Conservation (phyloP, 805 yeast genomes). For the Candida parachauliodes region DNA sequence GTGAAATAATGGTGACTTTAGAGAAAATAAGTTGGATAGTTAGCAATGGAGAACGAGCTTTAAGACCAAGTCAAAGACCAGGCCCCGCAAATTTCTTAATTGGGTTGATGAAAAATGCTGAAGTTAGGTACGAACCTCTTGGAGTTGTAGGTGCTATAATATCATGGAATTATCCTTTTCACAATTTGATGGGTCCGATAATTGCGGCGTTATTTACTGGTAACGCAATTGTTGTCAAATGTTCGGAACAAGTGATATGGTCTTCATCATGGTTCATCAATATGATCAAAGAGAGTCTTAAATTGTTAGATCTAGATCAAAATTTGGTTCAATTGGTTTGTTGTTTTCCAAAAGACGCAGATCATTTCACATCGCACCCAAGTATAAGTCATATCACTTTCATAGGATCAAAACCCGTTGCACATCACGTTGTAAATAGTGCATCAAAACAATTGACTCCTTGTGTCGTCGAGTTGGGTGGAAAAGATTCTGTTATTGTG, state of each 20-base stretch:
- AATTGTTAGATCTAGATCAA: constrained; percentile 71
- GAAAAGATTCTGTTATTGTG: constrained; percentile 88
- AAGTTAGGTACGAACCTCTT: constrained; percentile 89
- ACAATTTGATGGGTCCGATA: constrained; percentile 88
- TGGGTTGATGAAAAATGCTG: constrained; percentile 82
- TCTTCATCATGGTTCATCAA: constrained; percentile 76
- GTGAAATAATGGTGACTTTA: constrained; percentile 91
- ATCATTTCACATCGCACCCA: constrained; percentile 78
- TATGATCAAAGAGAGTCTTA: constrained; percentile 68
- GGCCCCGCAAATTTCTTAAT: constrained; percentile 85
- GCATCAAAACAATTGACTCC: constrained; percentile 91
- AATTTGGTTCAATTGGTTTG: constrained; percentile 83
- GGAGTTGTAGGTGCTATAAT: constrained; percentile 87
- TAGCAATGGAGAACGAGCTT: constrained; percentile 71
- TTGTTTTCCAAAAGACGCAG: constrained; percentile 88
- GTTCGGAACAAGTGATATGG: constrained; percentile 97
- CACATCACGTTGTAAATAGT: constrained; percentile 77
- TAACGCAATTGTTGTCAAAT: constrained; percentile 84
- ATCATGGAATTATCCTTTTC: constrained; percentile 98
- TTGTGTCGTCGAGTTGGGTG: constrained; percentile 93
- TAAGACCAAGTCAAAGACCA: constrained; percentile 71
- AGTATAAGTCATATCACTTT: constrained; percentile 86
- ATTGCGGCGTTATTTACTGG: constrained; percentile 89
- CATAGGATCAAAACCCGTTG: constrained; percentile 94
- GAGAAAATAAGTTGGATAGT: constrained; percentile 91